These are phyloP conservation scores for Aspergillus avenaceus DNA, from an alignment of 495 filamentous ascomycete species.

Conservation along the genomic window DNA sequence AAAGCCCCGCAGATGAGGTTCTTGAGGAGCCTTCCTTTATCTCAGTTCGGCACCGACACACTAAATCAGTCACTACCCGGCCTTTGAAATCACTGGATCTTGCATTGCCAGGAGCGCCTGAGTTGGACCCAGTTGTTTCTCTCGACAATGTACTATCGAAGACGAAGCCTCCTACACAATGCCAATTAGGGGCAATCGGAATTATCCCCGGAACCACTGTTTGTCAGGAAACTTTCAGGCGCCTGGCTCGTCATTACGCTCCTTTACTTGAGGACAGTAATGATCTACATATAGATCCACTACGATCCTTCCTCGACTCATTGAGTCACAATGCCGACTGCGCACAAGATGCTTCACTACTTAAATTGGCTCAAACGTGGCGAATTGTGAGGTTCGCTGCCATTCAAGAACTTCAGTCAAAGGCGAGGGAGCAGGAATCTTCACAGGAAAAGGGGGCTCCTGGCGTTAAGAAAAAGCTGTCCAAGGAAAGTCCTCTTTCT, in stretches of 20 bases:
- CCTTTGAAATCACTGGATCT: constrained; percentile 40
- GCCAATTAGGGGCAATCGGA: constrained; percentile 60
- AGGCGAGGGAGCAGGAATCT: constrained; percentile 53
- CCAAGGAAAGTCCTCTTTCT: constrained; percentile 27
- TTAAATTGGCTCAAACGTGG: constrained; percentile 72
- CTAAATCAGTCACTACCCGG: constrained; percentile 27
- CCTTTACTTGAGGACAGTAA: constrained; percentile 29
- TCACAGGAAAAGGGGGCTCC: constrained; percentile 17
- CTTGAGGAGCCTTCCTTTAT: constrained; percentile 56
- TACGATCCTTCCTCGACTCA: constrained; percentile 48
- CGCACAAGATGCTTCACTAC: constrained; percentile 54
- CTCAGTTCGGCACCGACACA: constrained; percentile 38
- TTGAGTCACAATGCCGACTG: constrained; percentile 60
- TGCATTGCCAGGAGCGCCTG: constrained; percentile 55
- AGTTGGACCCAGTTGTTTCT: constrained; percentile 47
- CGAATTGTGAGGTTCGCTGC: constrained; percentile 62
- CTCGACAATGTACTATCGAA: constrained; percentile 60
- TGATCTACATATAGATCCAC: constrained; percentile 27
- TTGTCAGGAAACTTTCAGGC: constrained; percentile 50
- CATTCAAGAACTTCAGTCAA: constrained; percentile 53
- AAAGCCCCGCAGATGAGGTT: constrained; percentile 64
- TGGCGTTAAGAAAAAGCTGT: constrained; percentile 25
- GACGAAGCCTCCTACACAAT: constrained; percentile 45
- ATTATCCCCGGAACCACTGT: constrained; percentile 52
- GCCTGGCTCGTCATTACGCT: constrained; percentile 56